Conservation (phyloP, 768 basidiomycete species). For the Postia placenta region DNA sequence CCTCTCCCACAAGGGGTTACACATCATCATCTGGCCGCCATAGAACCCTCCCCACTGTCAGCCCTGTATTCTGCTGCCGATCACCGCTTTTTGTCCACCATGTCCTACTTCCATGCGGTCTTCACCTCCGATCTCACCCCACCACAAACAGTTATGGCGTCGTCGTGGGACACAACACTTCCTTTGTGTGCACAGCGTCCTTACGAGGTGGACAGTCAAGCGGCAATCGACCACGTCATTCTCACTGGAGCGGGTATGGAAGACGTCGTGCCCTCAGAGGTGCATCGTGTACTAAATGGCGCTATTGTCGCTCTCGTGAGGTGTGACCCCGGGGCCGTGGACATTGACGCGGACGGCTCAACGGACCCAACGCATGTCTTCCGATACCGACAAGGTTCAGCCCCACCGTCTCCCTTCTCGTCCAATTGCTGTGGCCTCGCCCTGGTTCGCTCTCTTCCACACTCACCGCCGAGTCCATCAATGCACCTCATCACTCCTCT, state of each 20-base stretch:
- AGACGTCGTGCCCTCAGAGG: conserved; percentile 68
- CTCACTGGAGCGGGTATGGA: conserved; percentile 72
- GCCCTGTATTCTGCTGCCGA: conserved; percentile 56
- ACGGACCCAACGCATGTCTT: conserved; percentile 17
- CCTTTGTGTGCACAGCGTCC: conserved; percentile 69
- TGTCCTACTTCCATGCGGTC: conserved; percentile 72
- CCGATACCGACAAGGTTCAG: conserved; percentile 53
- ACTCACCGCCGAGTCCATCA: conserved; percentile 37
- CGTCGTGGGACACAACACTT: conserved; percentile 56
- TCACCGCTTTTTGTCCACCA: conserved; percentile 57
- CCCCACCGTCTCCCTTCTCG: conserved; percentile 48
- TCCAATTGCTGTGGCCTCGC: conserved; percentile 74
- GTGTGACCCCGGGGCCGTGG: conserved; percentile 38
- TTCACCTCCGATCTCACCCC: conserved; percentile 21
- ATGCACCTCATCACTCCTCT: conserved; percentile 84
- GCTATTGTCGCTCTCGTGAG: conserved; percentile 72
- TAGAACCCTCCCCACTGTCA: conserved; percentile 41
- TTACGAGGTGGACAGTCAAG: conserved; percentile 57
- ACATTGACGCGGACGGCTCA: conserved; percentile 16
- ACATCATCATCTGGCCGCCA: conserved; percentile 30
- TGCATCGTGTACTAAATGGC: conserved; percentile 70
- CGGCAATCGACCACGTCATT: conserved; percentile 57
- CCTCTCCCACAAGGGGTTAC: not conserved
- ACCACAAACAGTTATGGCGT: conserved; percentile 27
- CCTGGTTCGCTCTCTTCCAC: conserved; percentile 57